Conservation (phyloP, 2,329 filamentous ascomycete genomes). For the Penicillium crustosum region DNA sequence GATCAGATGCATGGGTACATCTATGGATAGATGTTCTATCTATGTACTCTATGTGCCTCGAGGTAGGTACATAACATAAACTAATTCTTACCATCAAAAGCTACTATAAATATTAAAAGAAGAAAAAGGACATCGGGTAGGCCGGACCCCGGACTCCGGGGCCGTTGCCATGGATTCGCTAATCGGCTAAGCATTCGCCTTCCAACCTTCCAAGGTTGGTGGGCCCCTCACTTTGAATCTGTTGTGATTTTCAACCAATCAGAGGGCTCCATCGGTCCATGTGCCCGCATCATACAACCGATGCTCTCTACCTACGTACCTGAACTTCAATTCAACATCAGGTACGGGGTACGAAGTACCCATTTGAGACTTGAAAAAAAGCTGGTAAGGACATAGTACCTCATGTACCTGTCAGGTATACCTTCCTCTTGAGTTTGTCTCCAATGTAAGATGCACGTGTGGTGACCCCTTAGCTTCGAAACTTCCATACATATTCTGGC, state of each 20-base stretch:
- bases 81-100: background rate
- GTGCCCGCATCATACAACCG: background rate
- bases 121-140: background rate
- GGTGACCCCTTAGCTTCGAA: background rate
- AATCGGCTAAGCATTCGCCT: background rate
- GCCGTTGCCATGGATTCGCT: background rate
- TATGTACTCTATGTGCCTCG: background rate
- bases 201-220: background rate
- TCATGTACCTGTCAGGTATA: background rate
- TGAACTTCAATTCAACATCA: background rate
- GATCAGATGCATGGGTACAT: background rate
- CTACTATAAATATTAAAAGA: no score
- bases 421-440: background rate
- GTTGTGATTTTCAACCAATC: background rate
- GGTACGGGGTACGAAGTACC: background rate
- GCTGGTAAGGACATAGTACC: background rate
- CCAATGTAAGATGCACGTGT: constrained; percentile 1
- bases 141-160: background rate
- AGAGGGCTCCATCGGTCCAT: background rate
- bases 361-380: background rate
- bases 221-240: background rate
- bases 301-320: background rate
- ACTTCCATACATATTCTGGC: background rate
- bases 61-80: background rate
- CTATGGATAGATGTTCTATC: background rate